These are phyloP conservation scores for Cornus controversa DNA, from an alignment of 148 eudicot species.

Conservation along the genomic window DNA sequence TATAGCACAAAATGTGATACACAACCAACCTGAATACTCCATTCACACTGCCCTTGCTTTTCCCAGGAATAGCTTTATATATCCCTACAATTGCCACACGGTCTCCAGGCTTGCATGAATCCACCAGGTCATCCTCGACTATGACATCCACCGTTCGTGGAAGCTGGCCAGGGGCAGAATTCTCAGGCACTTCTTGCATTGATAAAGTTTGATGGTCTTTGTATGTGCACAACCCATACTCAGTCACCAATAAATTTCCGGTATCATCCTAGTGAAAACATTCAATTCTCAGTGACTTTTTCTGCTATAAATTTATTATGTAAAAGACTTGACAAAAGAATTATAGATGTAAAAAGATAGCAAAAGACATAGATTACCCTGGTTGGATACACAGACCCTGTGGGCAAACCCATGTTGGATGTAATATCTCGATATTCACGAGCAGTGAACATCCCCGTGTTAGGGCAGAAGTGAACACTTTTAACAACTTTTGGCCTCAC, in stretches of 20 bases:
- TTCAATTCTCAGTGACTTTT: neutral
- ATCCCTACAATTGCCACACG: slow-evolving; percentile 96
- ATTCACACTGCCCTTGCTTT: slow-evolving; percentile 92
- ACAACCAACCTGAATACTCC: slow-evolving; percentile 88
- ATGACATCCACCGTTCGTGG: slow-evolving; percentile 92
- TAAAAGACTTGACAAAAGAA: no score
- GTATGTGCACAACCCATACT: slow-evolving; percentile 94
- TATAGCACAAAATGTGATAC: neutral
- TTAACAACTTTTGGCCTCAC: slow-evolving; percentile 99
- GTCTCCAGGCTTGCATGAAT: slow-evolving; percentile 98
- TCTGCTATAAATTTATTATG: neutral
- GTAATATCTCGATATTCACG: slow-evolving; percentile 98
- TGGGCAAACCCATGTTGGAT: slow-evolving; percentile 87
- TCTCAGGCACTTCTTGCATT: slow-evolving; percentile 99
- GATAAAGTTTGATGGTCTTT: slow-evolving; percentile 95
- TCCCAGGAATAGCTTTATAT: slow-evolving; percentile 95
- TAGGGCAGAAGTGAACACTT: slow-evolving; percentile 95
- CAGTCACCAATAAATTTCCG: slow-evolving; percentile 91
- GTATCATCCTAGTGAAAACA: slow-evolving; percentile 69
- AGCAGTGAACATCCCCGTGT: slow-evolving; percentile 59
- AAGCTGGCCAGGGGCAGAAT: slow-evolving; percentile 98
- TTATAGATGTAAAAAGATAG: slow-evolving; percentile 1
- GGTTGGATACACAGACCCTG: slow-evolving; percentile 99
- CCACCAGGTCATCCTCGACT: slow-evolving; percentile 95
- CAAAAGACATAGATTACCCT: slow-evolving; percentile 46